Evolutionary conservation across 1,284 basidiomycete genomes (phyloP).

Genomic region (Cryptococcus sp.): DNA sequence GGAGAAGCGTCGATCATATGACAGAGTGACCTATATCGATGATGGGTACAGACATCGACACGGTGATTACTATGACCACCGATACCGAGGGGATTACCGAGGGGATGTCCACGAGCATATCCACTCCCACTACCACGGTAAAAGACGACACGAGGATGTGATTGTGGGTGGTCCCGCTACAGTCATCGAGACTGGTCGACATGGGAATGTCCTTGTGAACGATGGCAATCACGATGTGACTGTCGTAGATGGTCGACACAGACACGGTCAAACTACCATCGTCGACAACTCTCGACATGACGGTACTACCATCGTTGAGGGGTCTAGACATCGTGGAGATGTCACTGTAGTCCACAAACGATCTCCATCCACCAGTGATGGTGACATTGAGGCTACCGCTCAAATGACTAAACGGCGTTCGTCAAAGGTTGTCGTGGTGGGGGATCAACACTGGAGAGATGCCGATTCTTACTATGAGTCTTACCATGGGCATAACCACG

Average conservation of each 20-base stretch:
- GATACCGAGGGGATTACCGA: conserved; percentile 1
- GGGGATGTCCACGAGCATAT: conserved; percentile 6
- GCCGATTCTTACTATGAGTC: not conserved
- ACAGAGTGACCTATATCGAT: not conserved
- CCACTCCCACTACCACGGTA: not conserved
- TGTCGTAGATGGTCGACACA: not conserved
- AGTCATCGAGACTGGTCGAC: not conserved
- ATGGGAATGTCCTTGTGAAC: not conserved
- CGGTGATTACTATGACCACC: conserved; percentile 1
- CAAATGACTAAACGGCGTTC: no score
- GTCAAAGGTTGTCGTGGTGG: no score
- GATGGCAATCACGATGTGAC: not conserved
- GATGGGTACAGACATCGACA: not conserved
- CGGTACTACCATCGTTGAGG: not conserved
- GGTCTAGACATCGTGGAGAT: not conserved
- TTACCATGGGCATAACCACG: not conserved
- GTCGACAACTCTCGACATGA: not conserved
- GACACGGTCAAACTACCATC: conserved; percentile 3
- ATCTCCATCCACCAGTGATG: not conserved
- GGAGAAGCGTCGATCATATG: no score
- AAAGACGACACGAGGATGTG: not conserved
- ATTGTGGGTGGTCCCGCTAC: not conserved
- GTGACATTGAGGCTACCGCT: not conserved
- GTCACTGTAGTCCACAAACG: not conserved
- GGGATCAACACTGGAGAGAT: no score